phyloP scores from a whole-genome alignment of 768 basidiomycete species.

The Pisolithus orientalis region DNA sequence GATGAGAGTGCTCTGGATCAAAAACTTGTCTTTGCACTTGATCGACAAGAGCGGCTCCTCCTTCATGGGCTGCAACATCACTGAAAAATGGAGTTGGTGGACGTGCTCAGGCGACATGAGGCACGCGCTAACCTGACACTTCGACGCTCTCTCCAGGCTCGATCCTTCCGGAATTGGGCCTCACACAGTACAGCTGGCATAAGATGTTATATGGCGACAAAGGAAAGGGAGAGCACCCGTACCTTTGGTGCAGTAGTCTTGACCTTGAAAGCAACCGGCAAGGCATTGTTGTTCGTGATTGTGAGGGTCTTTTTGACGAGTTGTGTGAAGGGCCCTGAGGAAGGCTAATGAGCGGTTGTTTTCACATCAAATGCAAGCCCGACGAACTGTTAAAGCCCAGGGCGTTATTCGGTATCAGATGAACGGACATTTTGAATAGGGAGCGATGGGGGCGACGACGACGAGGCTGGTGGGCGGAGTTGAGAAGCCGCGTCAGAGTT shows the following conservation, averaged over 20 bases:
- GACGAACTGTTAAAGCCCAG: constrained; percentile 80
- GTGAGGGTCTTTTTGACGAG: constrained; percentile 82
- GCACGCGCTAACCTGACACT: constrained; percentile 68
- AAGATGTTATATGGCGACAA: constrained; percentile 5
- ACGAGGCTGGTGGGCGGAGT: constrained; percentile 26
- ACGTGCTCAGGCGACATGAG: constrained; percentile 6
- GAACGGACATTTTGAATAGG: constrained; percentile 69
- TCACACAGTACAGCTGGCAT: constrained; percentile 84
- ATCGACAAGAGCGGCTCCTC: constrained; percentile 84
- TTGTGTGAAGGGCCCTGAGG: constrained; percentile 82
- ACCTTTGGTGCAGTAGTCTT: constrained; percentile 99
- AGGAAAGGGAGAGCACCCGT: constrained; percentile 6
- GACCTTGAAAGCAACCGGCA: constrained; percentile 98
- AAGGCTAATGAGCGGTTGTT: constrained; percentile 5
- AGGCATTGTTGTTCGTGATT: constrained; percentile 81
- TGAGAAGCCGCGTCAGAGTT: constrained; percentile 19
- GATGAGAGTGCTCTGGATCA: constrained; percentile 93
- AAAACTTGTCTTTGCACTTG: constrained; percentile 99
- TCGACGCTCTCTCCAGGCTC: constrained; percentile 94
- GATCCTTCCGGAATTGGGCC: constrained; percentile 96
- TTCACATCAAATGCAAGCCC: constrained; percentile 24
- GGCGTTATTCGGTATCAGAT: constrained; percentile 64
- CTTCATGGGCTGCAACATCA: constrained; percentile 94
- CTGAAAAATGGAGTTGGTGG: constrained; percentile 35
- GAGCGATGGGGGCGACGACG: constrained; percentile 25